phyloP scores from a whole-genome alignment of 129 eudicot genomes.

The Escallonia rubra region DNA sequence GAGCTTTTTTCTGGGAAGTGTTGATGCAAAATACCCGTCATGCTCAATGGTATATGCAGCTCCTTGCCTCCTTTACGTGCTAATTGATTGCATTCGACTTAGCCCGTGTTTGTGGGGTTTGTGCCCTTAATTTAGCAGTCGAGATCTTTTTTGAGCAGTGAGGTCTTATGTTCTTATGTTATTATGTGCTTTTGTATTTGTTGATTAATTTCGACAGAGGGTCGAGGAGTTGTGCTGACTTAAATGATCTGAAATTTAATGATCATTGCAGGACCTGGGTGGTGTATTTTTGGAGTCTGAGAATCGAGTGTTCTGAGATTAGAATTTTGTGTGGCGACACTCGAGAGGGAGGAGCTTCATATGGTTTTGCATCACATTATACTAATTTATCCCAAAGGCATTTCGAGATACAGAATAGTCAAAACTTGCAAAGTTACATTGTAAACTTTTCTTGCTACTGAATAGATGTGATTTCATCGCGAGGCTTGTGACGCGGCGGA shows the following conservation, averaged over 20 bases:
- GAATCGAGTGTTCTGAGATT: background rate
- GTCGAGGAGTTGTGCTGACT: background rate
- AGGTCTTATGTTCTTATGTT: background rate
- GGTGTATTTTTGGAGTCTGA: background rate
- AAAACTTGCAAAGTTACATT: constrained; percentile 3
- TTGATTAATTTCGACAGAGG: background rate
- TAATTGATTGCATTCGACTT: no score
- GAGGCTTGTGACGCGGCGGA: background rate
- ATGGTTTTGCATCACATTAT: constrained; percentile 1
- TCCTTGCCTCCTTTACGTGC: no score
- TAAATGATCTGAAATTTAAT: background rate
- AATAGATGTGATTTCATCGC: constrained; percentile 4
- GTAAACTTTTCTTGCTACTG: background rate
- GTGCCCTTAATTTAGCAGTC: background rate
- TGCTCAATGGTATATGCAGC: no score
- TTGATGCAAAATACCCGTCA: no score
- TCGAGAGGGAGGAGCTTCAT: constrained; percentile 3
- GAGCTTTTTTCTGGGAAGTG: no score
- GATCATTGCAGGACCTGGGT: constrained; percentile 24
- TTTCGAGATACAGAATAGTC: constrained; percentile 5
- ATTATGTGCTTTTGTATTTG: background rate
- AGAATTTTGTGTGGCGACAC: constrained; percentile 10
- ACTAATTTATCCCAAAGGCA: background rate
- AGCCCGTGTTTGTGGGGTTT: background rate
- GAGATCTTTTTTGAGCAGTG: background rate